Conservation (phyloP, 164 flowering plant genomes). For the Santalum album region DNA sequence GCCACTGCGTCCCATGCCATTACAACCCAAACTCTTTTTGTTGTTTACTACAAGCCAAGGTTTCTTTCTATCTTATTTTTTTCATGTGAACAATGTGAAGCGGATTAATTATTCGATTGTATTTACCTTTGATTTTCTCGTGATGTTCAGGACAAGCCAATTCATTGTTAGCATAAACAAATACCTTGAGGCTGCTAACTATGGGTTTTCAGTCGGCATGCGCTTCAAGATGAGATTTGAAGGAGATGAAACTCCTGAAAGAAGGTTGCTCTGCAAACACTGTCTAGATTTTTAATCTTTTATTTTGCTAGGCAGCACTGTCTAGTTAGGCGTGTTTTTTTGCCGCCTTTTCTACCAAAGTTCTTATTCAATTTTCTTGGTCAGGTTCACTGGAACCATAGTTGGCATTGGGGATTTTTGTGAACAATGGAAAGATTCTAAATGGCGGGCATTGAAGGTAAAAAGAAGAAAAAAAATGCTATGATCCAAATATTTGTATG, state of each 20-base stretch:
- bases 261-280: conserved; percentile 53
- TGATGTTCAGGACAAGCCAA: conserved; percentile 45
- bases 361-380: conserved; percentile 2
- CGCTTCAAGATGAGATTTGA: conserved; percentile 67
- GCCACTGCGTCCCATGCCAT: conserved; percentile 70
- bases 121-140: not conserved
- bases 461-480: not conserved
- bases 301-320: too few relatives aligned
- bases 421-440: conserved; percentile 45
- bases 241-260: conserved; percentile 68
- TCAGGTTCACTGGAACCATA: conserved; percentile 58
- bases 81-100: not conserved
- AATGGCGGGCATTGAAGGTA: conserved; percentile 63
- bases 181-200: conserved; percentile 38
- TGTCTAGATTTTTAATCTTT: too few relatives aligned
- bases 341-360: not conserved
- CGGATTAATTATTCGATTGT: not conserved
- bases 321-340: too few relatives aligned
- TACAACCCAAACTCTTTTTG: conserved; percentile 38
- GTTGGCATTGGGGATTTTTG: conserved; percentile 49
- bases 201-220: conserved; percentile 49
- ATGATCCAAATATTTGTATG: not conserved
- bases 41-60: conserved; percentile 69
- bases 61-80: conserved; percentile 9
- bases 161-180: conserved; percentile 52